phyloP scores from a whole-genome alignment of 192 early-diverging fungal genomes.

The Gamsiella multidivaricata region DNA sequence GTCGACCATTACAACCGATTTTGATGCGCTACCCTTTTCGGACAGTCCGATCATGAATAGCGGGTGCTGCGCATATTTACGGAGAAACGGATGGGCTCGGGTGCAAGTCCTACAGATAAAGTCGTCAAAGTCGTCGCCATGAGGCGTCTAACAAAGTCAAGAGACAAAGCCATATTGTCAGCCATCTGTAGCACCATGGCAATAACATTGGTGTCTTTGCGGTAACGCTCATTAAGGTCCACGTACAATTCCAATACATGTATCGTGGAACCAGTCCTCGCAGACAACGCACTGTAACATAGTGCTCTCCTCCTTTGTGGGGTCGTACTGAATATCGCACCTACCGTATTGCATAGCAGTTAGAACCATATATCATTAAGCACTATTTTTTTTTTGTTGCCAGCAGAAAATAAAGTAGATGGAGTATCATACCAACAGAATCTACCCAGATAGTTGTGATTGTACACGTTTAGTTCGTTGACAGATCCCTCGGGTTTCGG shows the following conservation, averaged over 20 bases:
- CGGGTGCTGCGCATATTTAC: slow-evolving; percentile 28
- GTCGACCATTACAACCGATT: slow-evolving; percentile 39
- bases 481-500: slow-evolving; percentile 47
- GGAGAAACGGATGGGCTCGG: slow-evolving; percentile 55
- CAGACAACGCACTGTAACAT: slow-evolving; percentile 92
- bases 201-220: no score
- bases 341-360: slow-evolving; percentile 16
- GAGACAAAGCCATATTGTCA: not conserved
- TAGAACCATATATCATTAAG: no score
- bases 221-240: not conserved
- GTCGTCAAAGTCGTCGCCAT: slow-evolving; percentile 68
- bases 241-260: slow-evolving; percentile 70
- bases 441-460: slow-evolving; percentile 83
- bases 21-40: slow-evolving; percentile 23
- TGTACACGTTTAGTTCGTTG: slow-evolving; percentile 83
- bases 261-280: slow-evolving; percentile 87
- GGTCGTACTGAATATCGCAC: slow-evolving; percentile 84
- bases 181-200: not conserved
- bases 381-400: no score
- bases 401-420: no score
- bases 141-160: slow-evolving; percentile 56
- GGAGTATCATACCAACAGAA: slow-evolving; percentile 88
- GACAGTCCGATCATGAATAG: slow-evolving; percentile 51
- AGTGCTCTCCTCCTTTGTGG: slow-evolving; percentile 71
- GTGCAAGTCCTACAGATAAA: slow-evolving; percentile 78